A percentile compares a stretch with the other conserved stretches of the same genome.
Conservation (phyloP, 2,329 filamentous ascomycete genomes). For the Aspergillus spinulosporus region DNA sequence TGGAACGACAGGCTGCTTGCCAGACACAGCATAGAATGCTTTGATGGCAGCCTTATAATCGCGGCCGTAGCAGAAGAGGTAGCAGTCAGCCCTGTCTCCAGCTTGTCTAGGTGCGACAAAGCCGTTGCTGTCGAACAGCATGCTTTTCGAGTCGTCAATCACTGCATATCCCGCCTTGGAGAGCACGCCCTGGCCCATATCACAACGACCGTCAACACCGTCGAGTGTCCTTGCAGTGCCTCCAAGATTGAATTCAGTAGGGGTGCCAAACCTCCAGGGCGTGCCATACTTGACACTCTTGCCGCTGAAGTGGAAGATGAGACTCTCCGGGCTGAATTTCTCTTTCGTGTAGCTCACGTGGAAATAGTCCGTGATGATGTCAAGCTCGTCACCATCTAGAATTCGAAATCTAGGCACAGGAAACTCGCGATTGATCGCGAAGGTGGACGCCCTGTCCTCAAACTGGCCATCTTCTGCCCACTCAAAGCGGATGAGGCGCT, state of each 20-base stretch:
- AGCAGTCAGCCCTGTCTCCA: slow-evolving; percentile 57
- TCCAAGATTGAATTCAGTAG: slow-evolving; percentile 44
- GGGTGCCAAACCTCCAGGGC: slow-evolving; percentile 56
- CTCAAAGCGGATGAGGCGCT: slow-evolving; percentile 61
- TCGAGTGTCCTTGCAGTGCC: slow-evolving; percentile 59
- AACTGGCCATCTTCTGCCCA: slow-evolving; percentile 62
- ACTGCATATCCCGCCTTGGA: slow-evolving; percentile 53
- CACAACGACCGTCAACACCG: slow-evolving; percentile 51
- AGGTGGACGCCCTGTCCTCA: slow-evolving; percentile 63
- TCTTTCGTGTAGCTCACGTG: slow-evolving; percentile 62
- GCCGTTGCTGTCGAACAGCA: slow-evolving; percentile 57
- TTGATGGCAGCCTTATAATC: slow-evolving; percentile 58
- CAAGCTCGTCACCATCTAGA: slow-evolving; percentile 50
- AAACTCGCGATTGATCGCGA: slow-evolving; percentile 58
- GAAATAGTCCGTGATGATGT: slow-evolving; percentile 58
- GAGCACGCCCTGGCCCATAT: slow-evolving; percentile 54
- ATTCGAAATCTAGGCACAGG: slow-evolving; percentile 52
- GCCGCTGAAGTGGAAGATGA: slow-evolving; percentile 50
- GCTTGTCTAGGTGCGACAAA: slow-evolving; percentile 52
- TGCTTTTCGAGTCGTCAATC: slow-evolving; percentile 57
- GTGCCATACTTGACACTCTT: slow-evolving; percentile 44
- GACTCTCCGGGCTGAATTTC: slow-evolving; percentile 53
- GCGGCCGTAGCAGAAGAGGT: slow-evolving; percentile 61
- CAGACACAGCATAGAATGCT: slow-evolving; percentile 58
- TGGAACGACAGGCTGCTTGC: slow-evolving; percentile 57